These are phyloP conservation scores for Botryobasidium botryosum DNA, from an alignment of 768 basidiomycete genomes.

Conservation along the genomic window DNA sequence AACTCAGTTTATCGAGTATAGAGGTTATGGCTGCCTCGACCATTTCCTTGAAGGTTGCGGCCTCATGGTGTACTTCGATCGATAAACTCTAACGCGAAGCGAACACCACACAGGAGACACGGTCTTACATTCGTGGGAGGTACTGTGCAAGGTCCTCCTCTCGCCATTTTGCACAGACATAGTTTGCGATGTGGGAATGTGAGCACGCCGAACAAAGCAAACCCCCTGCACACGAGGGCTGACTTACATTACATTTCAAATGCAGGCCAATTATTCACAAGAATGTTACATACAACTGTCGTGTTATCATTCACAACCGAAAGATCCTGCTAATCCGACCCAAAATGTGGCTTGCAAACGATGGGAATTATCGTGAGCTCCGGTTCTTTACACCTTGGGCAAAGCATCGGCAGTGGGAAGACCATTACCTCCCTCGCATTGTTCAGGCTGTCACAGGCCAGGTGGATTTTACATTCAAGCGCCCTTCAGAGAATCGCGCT, in stretches of 20 bases:
- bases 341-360: slow-evolving; percentile 99
- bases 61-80: not conserved
- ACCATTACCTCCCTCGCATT: slow-evolving; percentile 80
- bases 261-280: slow-evolving; percentile 91
- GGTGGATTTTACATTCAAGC: slow-evolving; percentile 26
- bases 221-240: not conserved
- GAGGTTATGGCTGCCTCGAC: slow-evolving; percentile 94
- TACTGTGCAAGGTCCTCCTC: slow-evolving; percentile 75
- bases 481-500: not conserved
- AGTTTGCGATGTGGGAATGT: slow-evolving; percentile 96
- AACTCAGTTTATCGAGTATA: slow-evolving; percentile 17
- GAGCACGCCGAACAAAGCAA: slow-evolving; percentile 15
- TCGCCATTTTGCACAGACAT: slow-evolving; percentile 70
- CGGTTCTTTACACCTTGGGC: slow-evolving; percentile 91
- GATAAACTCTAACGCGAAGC: not conserved
- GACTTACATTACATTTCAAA: not conserved
- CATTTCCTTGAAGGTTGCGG: slow-evolving; percentile 94
- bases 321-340: slow-evolving; percentile 89
- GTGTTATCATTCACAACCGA: slow-evolving; percentile 70
- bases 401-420: slow-evolving; percentile 78
- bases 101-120: slow-evolving; percentile 60
- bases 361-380: slow-evolving; percentile 85
- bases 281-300: slow-evolving; percentile 95
- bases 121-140: slow-evolving; percentile 93
- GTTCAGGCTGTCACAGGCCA: slow-evolving; percentile 80